Evolutionary conservation across 2,329 filamentous ascomycete genomes (phyloP).

Genomic region (Colletotrichum tabaci): DNA sequence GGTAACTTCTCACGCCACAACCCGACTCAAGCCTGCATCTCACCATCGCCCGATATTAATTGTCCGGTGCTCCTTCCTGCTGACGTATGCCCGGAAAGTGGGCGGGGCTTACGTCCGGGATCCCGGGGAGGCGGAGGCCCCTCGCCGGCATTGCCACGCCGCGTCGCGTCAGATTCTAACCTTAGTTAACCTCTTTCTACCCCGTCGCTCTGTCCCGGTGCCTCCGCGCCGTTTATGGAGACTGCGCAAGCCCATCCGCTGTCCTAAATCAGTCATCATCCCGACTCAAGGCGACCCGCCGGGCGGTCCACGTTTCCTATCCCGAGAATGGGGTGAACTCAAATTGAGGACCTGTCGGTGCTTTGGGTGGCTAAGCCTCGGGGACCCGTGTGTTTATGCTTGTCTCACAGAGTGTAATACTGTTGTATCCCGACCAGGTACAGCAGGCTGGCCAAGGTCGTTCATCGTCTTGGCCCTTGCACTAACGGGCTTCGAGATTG

Average conservation of each 20-base stretch:
- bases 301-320: neutral
- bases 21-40: conserved; percentile 17
- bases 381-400: neutral
- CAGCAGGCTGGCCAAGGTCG: neutral
- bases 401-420: neutral
- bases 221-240: neutral
- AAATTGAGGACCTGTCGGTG: neutral
- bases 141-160: conserved; percentile 10
- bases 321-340: neutral
- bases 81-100: conserved; percentile 25
- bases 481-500: neutral
- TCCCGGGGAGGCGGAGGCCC: conserved; percentile 1
- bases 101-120: conserved; percentile 7
- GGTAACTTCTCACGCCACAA: conserved; percentile 17
- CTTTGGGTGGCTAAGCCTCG: neutral
- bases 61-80: conserved; percentile 9
- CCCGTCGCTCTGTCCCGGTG: conserved; percentile 15
- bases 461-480: neutral
- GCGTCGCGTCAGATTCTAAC: neutral
- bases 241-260: conserved; percentile 1
- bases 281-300: neutral
- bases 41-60: conserved; percentile 13
- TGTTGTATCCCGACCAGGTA: neutral
- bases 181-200: neutral
- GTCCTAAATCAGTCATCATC: neutral